Evolutionary conservation across 2,329 filamentous ascomycete species (phyloP).

Genomic region (Exophiala sideris): DNA sequence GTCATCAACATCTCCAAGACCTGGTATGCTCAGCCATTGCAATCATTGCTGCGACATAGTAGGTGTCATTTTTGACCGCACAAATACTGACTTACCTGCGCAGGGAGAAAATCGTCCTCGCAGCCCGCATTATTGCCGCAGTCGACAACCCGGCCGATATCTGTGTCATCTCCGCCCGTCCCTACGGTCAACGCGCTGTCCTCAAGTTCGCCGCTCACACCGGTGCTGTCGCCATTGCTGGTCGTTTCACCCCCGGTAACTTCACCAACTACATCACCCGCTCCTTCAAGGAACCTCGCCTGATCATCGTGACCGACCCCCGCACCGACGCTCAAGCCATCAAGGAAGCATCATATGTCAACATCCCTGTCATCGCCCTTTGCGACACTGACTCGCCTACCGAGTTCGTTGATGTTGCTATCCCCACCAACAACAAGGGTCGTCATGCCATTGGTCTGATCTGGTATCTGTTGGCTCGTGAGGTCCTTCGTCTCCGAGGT

Average conservation of each 20-base stretch:
- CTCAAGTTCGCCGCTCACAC: constrained; percentile 99
- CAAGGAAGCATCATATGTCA: constrained; percentile 99
- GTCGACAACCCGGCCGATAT: constrained; percentile 99
- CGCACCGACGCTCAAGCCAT: constrained; percentile 99
- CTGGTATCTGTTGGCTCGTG: constrained; percentile 99
- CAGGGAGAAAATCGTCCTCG: constrained; percentile 99
- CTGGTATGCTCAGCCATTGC: constrained; percentile 62
- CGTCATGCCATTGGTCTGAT: constrained; percentile 96
- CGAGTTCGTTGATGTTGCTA: constrained; percentile 99
- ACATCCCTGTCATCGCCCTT: constrained; percentile 99
- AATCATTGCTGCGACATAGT: neutral
- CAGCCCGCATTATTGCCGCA: constrained; percentile 96
- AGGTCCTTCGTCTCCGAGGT: constrained; percentile 97
- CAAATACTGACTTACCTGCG: constrained; percentile 11
- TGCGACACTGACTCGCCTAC: constrained; percentile 99
- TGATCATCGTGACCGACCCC: constrained; percentile 99
- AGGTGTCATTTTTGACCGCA: neutral
- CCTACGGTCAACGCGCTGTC: constrained; percentile 98
- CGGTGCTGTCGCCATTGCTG: constrained; percentile 94
- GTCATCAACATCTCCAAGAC: constrained; percentile 99
- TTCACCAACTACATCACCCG: constrained; percentile 99
- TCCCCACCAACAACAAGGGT: constrained; percentile 99
- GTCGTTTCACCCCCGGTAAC: constrained; percentile 99
- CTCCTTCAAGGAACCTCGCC: constrained; percentile 99
- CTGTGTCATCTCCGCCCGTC: constrained; percentile 98